These are phyloP conservation scores for Solanum acaule DNA, from an alignment of 257 asterid species.

Conservation along the genomic window DNA sequence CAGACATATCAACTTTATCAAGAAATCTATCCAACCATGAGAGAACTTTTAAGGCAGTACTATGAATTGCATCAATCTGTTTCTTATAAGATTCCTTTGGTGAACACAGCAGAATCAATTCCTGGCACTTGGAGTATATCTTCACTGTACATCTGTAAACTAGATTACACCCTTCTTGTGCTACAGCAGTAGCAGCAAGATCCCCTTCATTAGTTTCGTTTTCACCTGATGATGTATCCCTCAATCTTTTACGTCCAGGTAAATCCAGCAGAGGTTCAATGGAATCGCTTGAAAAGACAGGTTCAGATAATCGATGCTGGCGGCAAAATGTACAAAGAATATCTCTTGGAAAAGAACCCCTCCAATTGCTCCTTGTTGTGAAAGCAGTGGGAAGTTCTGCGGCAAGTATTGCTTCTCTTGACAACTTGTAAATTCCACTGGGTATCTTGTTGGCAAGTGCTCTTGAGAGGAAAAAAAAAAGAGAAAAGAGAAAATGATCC, in stretches of 20 bases:
- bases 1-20: constrained; percentile 29
- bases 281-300: constrained; percentile 35
- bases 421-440: constrained; percentile 64
- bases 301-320: constrained; percentile 68
- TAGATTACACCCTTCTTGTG: constrained; percentile 19
- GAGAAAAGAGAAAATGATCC: not conserved
- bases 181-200: constrained; percentile 11
- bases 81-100: constrained; percentile 65
- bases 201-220: constrained; percentile 21
- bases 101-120: constrained; percentile 48
- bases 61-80: constrained; percentile 59
- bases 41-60: constrained; percentile 60
- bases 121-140: constrained; percentile 49
- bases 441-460: constrained; percentile 63
- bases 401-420: constrained; percentile 73
- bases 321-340: constrained; percentile 74
- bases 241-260: constrained; percentile 51
- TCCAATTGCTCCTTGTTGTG: constrained; percentile 70
- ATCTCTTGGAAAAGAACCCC: constrained; percentile 78
- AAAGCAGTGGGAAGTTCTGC: constrained; percentile 66
- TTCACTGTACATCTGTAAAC: constrained; percentile 50
- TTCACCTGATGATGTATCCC: constrained; percentile 28
- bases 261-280: constrained; percentile 22
- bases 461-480: constrained; percentile 25
- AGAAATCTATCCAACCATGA: constrained; percentile 57